Base-by-base conservation (phyloP, 768 basidiomycete species). In the Calocybe cyanea region DNA sequence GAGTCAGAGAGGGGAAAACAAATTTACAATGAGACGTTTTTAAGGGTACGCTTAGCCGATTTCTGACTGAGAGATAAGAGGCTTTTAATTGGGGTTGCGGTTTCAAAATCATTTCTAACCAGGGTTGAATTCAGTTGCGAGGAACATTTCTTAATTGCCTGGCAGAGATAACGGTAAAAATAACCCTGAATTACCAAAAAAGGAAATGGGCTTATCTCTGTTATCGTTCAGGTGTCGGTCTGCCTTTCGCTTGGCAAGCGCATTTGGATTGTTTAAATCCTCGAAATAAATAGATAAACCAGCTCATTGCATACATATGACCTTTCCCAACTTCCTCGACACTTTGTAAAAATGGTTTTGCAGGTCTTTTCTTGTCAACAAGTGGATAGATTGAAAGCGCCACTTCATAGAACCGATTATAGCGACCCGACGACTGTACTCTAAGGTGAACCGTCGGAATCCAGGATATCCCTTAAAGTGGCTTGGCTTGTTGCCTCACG, bases 41-140 rank as follows among this genome's bases (percentile, higher is more conserved):
- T 39, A 47, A 49, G 38, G 37, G 41, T 9, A 5, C 30, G 14
- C 31, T 25, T 35, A 45, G 46, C 55, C 52, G 52, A 53, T 44
- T 53, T 46, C 48, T 24, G 36, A 37, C 52, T n/a, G n/a, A 47
- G 54, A 56, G 54, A 56, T 56, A 56, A 56, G 54, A 49, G 45
- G 34, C 42, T 41, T 38, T 33, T 31, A 21, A 25, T 21, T 17
- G 33, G 34, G 34, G 33, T 43, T 31, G 7, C 19, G 32, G 28
- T 21, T 17, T 28, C 11, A 5, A 28, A 28, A 28, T 28, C n/a
- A n/a, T 42, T 13, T 5, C 34, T 18, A 35, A 21, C 19, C 13
- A 5, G 14, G 41, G 5, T 31, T 23, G 14, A 17, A 42, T 46
- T 45, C 41, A 32, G 44, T 38, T 21, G 15, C 18, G 24, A 38